phyloP scores from a whole-genome alignment of 164 flowering plant species.

The Nymphaea colorata region DNA sequence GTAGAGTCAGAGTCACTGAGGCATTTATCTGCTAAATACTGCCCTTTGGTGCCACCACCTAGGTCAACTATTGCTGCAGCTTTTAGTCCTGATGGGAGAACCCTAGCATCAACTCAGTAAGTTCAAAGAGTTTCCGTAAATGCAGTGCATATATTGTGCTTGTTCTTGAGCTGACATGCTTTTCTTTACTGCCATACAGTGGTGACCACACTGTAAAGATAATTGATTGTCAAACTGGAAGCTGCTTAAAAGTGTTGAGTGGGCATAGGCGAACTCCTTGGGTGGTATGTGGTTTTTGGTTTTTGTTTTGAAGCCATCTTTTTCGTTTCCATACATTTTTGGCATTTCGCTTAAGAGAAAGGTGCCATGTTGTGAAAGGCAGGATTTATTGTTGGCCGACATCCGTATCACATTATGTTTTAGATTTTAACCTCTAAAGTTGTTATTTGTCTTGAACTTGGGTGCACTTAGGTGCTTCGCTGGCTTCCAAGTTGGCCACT shows the following conservation, averaged over 20 bases:
- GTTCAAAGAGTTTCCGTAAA: slow-evolving; percentile 9
- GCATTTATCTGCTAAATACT: slow-evolving; percentile 76
- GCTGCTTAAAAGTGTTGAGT: slow-evolving; percentile 76
- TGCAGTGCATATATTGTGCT: not conserved
- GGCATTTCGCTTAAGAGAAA: no score
- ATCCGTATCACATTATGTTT: no score
- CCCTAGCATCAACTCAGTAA: slow-evolving; percentile 96
- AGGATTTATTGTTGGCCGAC: no score
- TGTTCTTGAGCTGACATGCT: not conserved
- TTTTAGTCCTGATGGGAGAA: slow-evolving; percentile 86
- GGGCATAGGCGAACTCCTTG: slow-evolving; percentile 98
- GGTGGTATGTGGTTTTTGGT: slow-evolving; percentile 60
- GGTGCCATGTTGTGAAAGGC: no score
- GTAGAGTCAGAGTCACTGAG: slow-evolving; percentile 74
- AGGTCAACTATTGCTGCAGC: slow-evolving; percentile 99
- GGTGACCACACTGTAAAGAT: slow-evolving; percentile 97
- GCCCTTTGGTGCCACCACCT: slow-evolving; percentile 80
- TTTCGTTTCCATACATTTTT: no score
- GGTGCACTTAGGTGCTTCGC: no score
- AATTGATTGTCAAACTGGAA: slow-evolving; percentile 78
- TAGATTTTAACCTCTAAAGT: no score
- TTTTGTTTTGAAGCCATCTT: not conserved
- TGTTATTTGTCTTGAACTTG: no score
- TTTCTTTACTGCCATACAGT: slow-evolving; percentile 28
- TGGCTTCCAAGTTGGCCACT: no score